These are phyloP conservation scores for Daucus carota DNA, from an alignment of 129 eudicot genomes.

Conservation along the genomic window DH1_v3.0 NC_030382.2:48829001-48829500, in stretches of 20 bases:
- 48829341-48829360: not conserved
- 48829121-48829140: too few relatives aligned
- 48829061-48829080: too few relatives aligned
- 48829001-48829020: too few relatives aligned
- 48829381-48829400: not conserved
- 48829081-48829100: too few relatives aligned
- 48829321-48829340: not conserved
- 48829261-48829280: not conserved
- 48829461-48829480: constrained; percentile 52
- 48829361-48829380: not conserved
- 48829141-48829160: too few relatives aligned
- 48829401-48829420: not conserved
- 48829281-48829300: not conserved
- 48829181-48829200: too few relatives aligned
- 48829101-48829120: too few relatives aligned
- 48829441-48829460: not conserved
- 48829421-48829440: not conserved
- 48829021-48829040: too few relatives aligned
- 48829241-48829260: not conserved
- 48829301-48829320: not conserved
- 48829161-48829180: too few relatives aligned
- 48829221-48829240: not conserved
- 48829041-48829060: too few relatives aligned
- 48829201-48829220: not conserved
- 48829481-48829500: constrained; percentile 83